Conservation (phyloP, 106 monocot genomes). For the Dioscorea zingiberensis region DNA sequence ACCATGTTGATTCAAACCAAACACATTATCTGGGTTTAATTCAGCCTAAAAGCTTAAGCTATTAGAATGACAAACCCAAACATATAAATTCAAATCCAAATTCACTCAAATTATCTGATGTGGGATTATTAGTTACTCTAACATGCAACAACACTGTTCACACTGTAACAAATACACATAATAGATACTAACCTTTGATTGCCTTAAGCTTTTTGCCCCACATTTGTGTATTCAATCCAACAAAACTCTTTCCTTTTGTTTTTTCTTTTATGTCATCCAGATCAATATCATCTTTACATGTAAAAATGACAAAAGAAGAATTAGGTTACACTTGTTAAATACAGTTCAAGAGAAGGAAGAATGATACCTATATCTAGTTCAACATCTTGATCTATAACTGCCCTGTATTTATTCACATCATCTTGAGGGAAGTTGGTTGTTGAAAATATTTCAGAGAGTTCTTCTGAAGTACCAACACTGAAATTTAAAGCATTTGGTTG, state of each 20-base stretch:
- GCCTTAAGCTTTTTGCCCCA: constrained; percentile 45
- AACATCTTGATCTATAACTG: constrained; percentile 25
- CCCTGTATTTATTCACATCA: constrained; percentile 16
- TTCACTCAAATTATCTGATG: no score
- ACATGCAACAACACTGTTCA: no score
- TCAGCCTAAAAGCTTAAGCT: not conserved
- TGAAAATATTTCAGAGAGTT: constrained; percentile 45
- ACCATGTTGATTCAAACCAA: not conserved
- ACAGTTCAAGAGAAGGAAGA: not conserved
- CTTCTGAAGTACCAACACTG: constrained; percentile 19
- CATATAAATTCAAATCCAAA: not conserved
- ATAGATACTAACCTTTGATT: constrained; percentile 46
- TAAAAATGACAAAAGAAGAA: constrained; percentile 3
- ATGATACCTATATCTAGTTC: constrained; percentile 58
- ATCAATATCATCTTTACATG: constrained; percentile 52
- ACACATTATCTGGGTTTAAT: not conserved
- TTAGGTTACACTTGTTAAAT: not conserved
- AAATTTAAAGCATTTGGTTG: constrained; percentile 24
- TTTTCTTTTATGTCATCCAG: constrained; percentile 50
- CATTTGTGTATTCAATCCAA: constrained; percentile 44
- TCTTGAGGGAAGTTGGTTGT: constrained; percentile 29
- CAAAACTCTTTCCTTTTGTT: constrained; percentile 46
- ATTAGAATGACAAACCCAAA: not conserved
- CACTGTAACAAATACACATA: no score
- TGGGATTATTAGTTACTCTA: no score